Evolutionary conservation across 805 yeast species (phyloP).

Genomic region (Brettanomyces sp.): DNA sequence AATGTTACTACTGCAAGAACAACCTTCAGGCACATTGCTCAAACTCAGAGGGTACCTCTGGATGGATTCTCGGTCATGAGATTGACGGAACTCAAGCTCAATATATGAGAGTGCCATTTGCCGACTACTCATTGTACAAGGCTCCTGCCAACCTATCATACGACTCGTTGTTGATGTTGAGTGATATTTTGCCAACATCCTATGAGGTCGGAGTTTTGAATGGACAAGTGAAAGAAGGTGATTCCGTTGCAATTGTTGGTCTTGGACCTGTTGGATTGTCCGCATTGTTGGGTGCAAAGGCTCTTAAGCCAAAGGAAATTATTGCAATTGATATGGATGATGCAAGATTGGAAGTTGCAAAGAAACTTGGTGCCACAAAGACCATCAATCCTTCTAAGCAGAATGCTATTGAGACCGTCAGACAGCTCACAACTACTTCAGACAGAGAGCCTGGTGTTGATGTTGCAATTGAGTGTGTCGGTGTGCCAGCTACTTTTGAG

Average conservation of each 20-base stretch:
- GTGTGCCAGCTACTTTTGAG: conserved; percentile 52
- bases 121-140: conserved; percentile 29
- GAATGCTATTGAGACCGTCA: conserved; percentile 28
- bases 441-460: conserved; percentile 43
- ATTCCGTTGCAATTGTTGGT: conserved; percentile 55
- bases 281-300: conserved; percentile 46
- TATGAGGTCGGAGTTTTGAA: conserved; percentile 56
- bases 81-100: conserved; percentile 67
- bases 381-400: conserved; percentile 42
- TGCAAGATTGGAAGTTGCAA: conserved; percentile 47
- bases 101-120: conserved; percentile 45
- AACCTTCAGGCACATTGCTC: conserved; percentile 53
- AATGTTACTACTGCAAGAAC: conserved; percentile 46
- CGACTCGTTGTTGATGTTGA: conserved; percentile 50
- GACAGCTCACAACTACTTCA: conserved; percentile 21
- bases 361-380: conserved; percentile 51
- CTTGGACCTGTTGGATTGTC: conserved; percentile 62
- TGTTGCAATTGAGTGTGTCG: conserved; percentile 58
- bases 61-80: conserved; percentile 44
- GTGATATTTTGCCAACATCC: conserved; percentile 61
- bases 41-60: conserved; percentile 31
- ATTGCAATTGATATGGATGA: conserved; percentile 55
- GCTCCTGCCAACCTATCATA: conserved; percentile 24
- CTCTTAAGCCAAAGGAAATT: conserved; percentile 45
- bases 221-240: conserved; percentile 44